These are phyloP conservation scores for Colletotrichum melonis DNA, from an alignment of 2,329 filamentous ascomycete species.

Conservation along the genomic window DNA sequence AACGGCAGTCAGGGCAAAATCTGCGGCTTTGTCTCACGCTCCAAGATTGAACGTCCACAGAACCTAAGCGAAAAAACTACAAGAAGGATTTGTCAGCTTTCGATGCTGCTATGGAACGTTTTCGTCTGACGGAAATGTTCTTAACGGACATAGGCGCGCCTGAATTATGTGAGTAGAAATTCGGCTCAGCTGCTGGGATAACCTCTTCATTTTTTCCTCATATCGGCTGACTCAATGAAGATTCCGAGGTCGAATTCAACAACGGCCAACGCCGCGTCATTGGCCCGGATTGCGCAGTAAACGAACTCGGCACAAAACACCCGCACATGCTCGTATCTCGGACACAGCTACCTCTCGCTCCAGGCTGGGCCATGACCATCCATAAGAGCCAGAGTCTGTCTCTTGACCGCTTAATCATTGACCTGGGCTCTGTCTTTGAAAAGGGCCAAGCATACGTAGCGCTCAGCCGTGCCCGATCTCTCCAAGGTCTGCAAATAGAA, in stretches of 20 bases:
- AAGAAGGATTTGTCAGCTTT: background rate
- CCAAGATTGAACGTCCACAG: too few species aligned
- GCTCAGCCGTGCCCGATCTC: slow-evolving; percentile 64
- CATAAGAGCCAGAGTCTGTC: too few species aligned
- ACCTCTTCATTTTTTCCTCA: too few species aligned
- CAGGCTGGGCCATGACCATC: too few species aligned
- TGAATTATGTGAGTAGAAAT: background rate
- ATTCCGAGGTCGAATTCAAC: slow-evolving; percentile 57
- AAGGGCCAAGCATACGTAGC: slow-evolving; percentile 72
- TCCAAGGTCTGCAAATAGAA: slow-evolving; percentile 59
- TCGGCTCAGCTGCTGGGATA: too few species aligned
- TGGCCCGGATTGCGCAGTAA: slow-evolving; percentile 61
- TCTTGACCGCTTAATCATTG: slow-evolving; percentile 56
- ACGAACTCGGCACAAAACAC: slow-evolving; percentile 54
- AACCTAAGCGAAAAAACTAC: background rate
- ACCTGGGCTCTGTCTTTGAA: slow-evolving; percentile 64
- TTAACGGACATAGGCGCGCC: slow-evolving; percentile 32
- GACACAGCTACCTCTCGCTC: too few species aligned
- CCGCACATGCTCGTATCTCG: slow-evolving; percentile 61
- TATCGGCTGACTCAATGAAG: background rate
- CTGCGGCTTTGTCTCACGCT: background rate
- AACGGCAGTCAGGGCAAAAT: slow-evolving; percentile 22
- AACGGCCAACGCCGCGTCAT: slow-evolving; percentile 59
- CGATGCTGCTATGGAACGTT: background rate
- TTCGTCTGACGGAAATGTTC: background rate